Base-by-base conservation (phyloP, 495 filamentous ascomycete species). In the Echria macrotheca region DNA sequence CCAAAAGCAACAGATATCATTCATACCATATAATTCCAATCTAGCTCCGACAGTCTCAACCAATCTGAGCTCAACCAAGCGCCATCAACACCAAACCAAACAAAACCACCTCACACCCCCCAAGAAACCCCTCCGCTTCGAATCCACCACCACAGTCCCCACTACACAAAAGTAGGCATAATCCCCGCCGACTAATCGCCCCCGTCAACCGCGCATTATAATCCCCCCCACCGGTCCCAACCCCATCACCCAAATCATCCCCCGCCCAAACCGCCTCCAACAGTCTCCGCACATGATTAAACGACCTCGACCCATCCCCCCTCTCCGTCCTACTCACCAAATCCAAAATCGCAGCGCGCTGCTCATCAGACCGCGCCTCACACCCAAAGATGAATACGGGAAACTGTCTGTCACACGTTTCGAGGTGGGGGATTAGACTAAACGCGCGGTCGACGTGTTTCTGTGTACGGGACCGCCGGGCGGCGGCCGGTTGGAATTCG, bases 351-450 rank as follows among this genome's bases (percentile, higher is more conserved):
- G 49, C 51, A 3, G 55, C 55, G 35, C 65, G 54, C 31, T 66
- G 61, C 11, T 64, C 63, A 50, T 69, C 66, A 24, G 48, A 58
- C 26, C 59, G 46, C 9, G 68, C 66, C 44, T 71, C 66, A 52
- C 63, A 68, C 22, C 66, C 68, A n/a, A 69, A 39, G 33, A 69
- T 56, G 33, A 71, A 62, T n/a, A 71, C 32, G 7, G 66, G 65
- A 41, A 68, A 68, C 24, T 65, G 65, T 4, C 52, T 58, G 22
- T 64, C 36, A 31, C 64, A 70, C 24, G 55, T 50, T 8, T 48
- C 28, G 14, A 65, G 23, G 32, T 49, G 28, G 17, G 48, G 29
- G 14, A 66, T 32, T 10, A 56, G 41, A 29, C 45, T n/a, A 41
- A 62, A 65, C 7, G 56, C 56, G 31, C 31, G 44, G 10, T 65